Percentiles rank a stretch among this genome's conserved stretches.
Evolutionary conservation across 1,139 yeast species (phyloP).

Genomic region (Blastobotrys serpentis): DNA sequence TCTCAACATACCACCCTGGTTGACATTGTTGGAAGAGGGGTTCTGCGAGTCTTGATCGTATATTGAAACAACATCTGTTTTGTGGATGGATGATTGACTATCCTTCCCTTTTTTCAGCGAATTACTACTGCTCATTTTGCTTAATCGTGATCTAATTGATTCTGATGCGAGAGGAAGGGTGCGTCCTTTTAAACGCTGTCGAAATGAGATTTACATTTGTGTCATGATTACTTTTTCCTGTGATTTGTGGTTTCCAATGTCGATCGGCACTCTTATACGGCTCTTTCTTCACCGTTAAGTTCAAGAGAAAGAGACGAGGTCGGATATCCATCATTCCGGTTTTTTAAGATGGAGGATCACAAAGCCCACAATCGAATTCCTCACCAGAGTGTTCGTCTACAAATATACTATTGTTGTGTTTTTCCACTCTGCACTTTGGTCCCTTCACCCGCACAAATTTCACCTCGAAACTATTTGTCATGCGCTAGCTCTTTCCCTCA

Average conservation of each 20-base stretch:
- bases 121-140: neutral
- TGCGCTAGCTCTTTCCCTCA: constrained; percentile 3
- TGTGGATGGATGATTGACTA: neutral
- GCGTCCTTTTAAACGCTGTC: no score
- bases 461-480: no score
- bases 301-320: neutral
- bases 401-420: neutral
- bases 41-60: neutral
- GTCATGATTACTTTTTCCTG: neutral
- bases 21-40: neutral
- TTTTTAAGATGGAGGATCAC: no score
- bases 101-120: constrained; percentile 2
- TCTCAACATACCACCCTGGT: neutral
- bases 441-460: neutral
- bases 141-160: no score
- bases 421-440: neutral
- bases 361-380: no score
- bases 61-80: neutral
- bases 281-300: neutral
- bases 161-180: no score
- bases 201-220: neutral
- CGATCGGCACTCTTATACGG: neutral
- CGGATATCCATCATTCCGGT: no score
- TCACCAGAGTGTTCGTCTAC: no score
- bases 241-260: neutral